Conservation (phyloP, 148 eudicot species). For the Fagopyrum tataricum region DNA sequence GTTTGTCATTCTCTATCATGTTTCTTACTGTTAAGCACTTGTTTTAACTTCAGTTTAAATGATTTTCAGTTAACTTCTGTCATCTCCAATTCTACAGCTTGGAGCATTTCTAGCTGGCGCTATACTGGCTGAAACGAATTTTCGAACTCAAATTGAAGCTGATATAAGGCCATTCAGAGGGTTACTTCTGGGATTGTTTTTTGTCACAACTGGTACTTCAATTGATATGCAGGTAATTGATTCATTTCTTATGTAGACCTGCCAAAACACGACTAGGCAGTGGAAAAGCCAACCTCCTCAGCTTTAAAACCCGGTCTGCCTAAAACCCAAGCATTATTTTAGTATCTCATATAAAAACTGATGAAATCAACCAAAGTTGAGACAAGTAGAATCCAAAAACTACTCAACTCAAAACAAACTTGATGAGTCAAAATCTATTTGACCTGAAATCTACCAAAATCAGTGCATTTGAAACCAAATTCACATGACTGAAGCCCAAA, state of each 20-base stretch:
- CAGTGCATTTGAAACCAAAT: too few species aligned
- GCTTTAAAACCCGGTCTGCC: neutral
- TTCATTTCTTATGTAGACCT: neutral
- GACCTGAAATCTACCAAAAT: too few species aligned
- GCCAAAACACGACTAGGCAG: neutral
- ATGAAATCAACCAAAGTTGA: too few species aligned
- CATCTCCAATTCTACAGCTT: constrained; percentile 39
- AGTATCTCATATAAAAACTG: neutral
- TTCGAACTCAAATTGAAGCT: constrained; percentile 96
- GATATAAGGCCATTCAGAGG: constrained; percentile 98
- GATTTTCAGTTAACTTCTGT: neutral
- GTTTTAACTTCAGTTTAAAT: neutral
- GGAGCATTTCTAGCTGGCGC: constrained; percentile 99
- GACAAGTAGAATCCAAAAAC: neutral
- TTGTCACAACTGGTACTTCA: constrained; percentile 95
- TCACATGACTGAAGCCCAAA: too few species aligned
- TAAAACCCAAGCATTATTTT: neutral
- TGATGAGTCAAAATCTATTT: too few species aligned
- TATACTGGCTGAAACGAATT: constrained; percentile 92
- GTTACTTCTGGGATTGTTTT: constrained; percentile 90
- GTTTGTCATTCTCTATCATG: constrained; percentile 30
- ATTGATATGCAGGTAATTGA: constrained; percentile 78
- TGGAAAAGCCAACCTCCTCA: neutral
- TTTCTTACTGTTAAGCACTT: neutral
- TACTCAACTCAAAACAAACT: neutral